Evolutionary conservation across 2,329 filamentous ascomycete genomes (phyloP).

Genomic region (Cercospora citrullina): DNA sequence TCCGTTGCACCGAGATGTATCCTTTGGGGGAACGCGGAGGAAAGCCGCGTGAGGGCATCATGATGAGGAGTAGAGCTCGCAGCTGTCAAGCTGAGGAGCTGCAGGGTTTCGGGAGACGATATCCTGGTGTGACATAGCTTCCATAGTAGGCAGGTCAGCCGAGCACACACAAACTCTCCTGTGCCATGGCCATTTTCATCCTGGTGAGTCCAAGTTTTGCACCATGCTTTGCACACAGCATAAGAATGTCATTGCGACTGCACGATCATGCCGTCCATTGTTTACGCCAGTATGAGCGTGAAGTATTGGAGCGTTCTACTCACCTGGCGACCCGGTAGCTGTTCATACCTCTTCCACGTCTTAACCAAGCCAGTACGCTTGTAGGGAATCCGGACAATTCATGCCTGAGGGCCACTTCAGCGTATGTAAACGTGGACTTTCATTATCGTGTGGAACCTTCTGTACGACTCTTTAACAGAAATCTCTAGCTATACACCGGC

Average conservation of each 20-base stretch:
- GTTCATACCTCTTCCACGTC: neutral
- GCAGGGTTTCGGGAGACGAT: neutral
- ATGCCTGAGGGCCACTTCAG: too few species aligned
- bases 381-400: neutral
- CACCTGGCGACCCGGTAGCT: neutral
- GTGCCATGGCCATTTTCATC: neutral
- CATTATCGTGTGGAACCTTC: too few species aligned
- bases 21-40: neutral
- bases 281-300: neutral
- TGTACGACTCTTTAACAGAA: too few species aligned
- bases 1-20: constrained; percentile 19
- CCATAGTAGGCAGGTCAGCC: neutral
- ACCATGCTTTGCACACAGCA: neutral
- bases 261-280: neutral
- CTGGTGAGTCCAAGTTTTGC: neutral
- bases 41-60: neutral
- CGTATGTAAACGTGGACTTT: too few species aligned
- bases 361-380: neutral
- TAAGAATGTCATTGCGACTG: too few species aligned
- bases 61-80: constrained; percentile 4
- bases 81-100: constrained; percentile 8
- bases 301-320: neutral
- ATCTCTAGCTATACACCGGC: too few species aligned
- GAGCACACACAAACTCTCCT: neutral
- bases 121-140: neutral